Evolutionary conservation across 805 yeast genomes (phyloP).

Genomic region (Saccharomycopsis oosterbeekiorum): DNA sequence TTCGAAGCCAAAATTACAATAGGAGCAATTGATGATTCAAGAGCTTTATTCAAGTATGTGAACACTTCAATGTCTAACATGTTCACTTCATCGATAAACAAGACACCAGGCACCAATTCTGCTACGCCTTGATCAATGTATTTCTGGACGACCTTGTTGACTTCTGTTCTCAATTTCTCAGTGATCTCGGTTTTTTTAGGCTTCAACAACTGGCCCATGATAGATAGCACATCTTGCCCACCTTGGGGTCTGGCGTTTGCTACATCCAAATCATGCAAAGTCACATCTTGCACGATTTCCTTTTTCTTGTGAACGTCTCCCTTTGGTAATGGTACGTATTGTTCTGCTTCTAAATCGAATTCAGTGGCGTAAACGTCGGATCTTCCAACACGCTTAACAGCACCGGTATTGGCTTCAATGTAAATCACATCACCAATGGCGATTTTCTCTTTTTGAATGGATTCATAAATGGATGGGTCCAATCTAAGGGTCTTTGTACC

Average conservation of each 20-base stretch:
- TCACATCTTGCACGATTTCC: constrained; percentile 95
- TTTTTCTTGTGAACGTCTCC: constrained; percentile 98
- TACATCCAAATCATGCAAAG: constrained; percentile 90
- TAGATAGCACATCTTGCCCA: constrained; percentile 90
- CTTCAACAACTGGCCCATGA: constrained; percentile 95
- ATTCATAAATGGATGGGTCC: constrained; percentile 88
- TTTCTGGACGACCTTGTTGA: constrained; percentile 89
- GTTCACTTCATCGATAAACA: constrained; percentile 96
- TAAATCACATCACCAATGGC: constrained; percentile 94
- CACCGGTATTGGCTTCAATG: constrained; percentile 95
- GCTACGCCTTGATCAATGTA: constrained; percentile 98
- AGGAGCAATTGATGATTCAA: constrained; percentile 88
- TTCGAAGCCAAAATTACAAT: constrained; percentile 93
- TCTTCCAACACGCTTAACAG: constrained; percentile 94
- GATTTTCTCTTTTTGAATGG: constrained; percentile 90
- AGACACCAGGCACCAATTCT: constrained; percentile 93
- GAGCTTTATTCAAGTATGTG: constrained; percentile 87
- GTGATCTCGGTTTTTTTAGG: constrained; percentile 96
- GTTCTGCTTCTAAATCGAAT: constrained; percentile 96
- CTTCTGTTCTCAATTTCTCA: constrained; percentile 87
- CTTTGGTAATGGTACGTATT: constrained; percentile 95
- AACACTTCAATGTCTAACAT: constrained; percentile 97
- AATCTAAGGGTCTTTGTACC: constrained; percentile 83
- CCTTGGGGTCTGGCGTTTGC: constrained; percentile 96
- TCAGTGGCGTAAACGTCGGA: constrained; percentile 99